Conservation (phyloP, 495 filamentous ascomycete genomes). For the Antarctomyces pellizariae region DNA sequence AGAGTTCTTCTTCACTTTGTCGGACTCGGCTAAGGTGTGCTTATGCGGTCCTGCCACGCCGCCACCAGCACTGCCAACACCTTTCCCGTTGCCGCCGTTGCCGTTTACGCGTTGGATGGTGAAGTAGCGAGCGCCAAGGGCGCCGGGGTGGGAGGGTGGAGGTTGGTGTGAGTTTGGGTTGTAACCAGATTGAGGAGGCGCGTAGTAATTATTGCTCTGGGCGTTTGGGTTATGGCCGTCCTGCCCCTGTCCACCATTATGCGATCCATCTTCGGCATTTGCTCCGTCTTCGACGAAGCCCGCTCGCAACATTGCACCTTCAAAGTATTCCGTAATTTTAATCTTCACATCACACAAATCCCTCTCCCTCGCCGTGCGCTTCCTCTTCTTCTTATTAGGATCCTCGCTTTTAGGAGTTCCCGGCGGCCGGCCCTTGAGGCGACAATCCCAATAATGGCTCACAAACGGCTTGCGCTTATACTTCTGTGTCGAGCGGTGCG, state of each 20-base stretch:
- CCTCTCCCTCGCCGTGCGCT: slow-evolving; percentile 48
- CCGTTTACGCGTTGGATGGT: slow-evolving; percentile 60
- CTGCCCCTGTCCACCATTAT: too few relatives aligned
- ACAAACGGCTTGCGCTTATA: slow-evolving; percentile 71
- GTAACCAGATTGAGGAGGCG: slow-evolving; percentile 12
- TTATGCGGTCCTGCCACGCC: slow-evolving; percentile 43
- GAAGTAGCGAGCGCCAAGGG: slow-evolving; percentile 33
- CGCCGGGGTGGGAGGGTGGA: slow-evolving; percentile 19
- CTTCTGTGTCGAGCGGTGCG: slow-evolving; percentile 65
- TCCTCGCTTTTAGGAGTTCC: slow-evolving; percentile 70
- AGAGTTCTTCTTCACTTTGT: slow-evolving; percentile 70
- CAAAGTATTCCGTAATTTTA: slow-evolving; percentile 69
- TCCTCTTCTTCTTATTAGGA: slow-evolving; percentile 75
- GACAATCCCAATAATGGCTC: slow-evolving; percentile 79
- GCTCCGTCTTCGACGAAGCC: slow-evolving; percentile 12
- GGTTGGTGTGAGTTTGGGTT: slow-evolving; percentile 3
- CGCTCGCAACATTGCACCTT: slow-evolving; percentile 22
- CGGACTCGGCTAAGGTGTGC: slow-evolving; percentile 56
- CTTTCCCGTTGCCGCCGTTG: slow-evolving; percentile 50
- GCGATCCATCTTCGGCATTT: too few relatives aligned
- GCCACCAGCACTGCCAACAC: too few relatives aligned
- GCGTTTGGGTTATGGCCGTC: slow-evolving; percentile 8
- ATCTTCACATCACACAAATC: slow-evolving; percentile 84
- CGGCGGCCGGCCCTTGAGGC: slow-evolving; percentile 63
- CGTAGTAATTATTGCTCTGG: slow-evolving; percentile 14